Evolutionary conservation across 1,284 basidiomycete genomes (phyloP).

Genomic region (Ganoderma leucocontextum): DNA sequence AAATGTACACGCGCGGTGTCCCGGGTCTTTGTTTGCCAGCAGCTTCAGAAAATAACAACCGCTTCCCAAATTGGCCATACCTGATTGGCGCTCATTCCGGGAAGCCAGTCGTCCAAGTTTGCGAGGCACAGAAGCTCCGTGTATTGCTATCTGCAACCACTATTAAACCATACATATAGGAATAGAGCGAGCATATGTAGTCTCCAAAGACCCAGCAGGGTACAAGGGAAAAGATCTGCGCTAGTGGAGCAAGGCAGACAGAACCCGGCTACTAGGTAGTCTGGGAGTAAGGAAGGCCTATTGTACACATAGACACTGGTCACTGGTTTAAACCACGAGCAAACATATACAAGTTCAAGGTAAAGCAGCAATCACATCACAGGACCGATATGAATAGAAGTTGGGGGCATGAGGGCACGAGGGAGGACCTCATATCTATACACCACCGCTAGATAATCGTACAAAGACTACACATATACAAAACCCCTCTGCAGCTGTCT

Average conservation of each 20-base stretch:
- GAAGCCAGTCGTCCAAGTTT: not conserved
- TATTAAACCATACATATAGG: not conserved
- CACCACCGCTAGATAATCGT: constrained; percentile 7
- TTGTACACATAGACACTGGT: not conserved
- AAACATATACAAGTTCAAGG: constrained; percentile 1
- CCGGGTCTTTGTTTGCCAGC: constrained; percentile 39
- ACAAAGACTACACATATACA: constrained; percentile 19
- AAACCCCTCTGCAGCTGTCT: constrained; percentile 35
- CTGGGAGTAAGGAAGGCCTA: not conserved
- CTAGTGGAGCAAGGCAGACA: not conserved
- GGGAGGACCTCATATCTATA: not conserved
- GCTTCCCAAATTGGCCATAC: constrained; percentile 18
- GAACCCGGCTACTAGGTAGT: not conserved
- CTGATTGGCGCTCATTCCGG: not conserved
- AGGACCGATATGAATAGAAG: not conserved
- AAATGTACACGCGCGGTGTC: constrained; percentile 21
- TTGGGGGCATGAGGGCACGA: not conserved
- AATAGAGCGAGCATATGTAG: not conserved
- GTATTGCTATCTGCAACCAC: constrained; percentile 5
- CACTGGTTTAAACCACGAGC: not conserved
- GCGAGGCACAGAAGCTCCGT: constrained; percentile 2
- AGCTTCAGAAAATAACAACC: constrained; percentile 39
- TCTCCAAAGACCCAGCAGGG: not conserved
- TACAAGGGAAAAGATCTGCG: not conserved
- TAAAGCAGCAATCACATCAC: not conserved